Percentiles rank a stretch among this genome's conserved stretches.
These are phyloP conservation scores for Rhipidocladum racemiflorum DNA, from an alignment of 176 grass and related monocot species.

Conservation along the genomic window DNA sequence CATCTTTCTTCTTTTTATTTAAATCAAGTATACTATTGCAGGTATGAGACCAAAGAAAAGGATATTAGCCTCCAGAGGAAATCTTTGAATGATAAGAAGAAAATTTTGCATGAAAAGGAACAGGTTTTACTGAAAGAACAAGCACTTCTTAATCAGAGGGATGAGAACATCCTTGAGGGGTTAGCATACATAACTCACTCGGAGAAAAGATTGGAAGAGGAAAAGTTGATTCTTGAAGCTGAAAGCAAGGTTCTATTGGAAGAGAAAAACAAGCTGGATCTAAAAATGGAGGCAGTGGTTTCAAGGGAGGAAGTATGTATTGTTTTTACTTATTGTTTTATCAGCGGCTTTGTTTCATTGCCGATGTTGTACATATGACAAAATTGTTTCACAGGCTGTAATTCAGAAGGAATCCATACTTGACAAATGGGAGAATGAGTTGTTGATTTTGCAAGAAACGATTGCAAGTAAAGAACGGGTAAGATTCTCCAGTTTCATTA, in stretches of 20 bases:
- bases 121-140: conserved; percentile 59
- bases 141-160: conserved; percentile 69
- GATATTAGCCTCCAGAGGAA: conserved; percentile 67
- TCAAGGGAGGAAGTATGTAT: conserved; percentile 78
- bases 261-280: conserved; percentile 66
- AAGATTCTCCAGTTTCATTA: conserved; percentile 12
- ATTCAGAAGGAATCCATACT: conserved; percentile 65
- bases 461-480: conserved; percentile 78
- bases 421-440: conserved; percentile 69
- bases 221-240: conserved; percentile 50
- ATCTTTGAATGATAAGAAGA: conserved; percentile 67
- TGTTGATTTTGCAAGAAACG: conserved; percentile 79
- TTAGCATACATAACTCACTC: conserved; percentile 47
- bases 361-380: not conserved
- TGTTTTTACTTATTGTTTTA: conserved; percentile 13
- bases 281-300: conserved; percentile 57
- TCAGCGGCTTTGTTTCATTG: not conserved
- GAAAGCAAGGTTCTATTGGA: conserved; percentile 53
- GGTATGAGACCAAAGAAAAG: conserved; percentile 64
- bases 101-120: conserved; percentile 70
- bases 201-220: conserved; percentile 64
- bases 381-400: conserved; percentile 48
- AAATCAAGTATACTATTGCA: conserved; percentile 29
- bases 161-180: conserved; percentile 66
- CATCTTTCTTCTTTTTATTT: conserved; percentile 12